These are phyloP conservation scores for Lasiodiplodia gonubiensis DNA, from an alignment of 2,329 filamentous ascomycete genomes.

Conservation along the genomic window DNA sequence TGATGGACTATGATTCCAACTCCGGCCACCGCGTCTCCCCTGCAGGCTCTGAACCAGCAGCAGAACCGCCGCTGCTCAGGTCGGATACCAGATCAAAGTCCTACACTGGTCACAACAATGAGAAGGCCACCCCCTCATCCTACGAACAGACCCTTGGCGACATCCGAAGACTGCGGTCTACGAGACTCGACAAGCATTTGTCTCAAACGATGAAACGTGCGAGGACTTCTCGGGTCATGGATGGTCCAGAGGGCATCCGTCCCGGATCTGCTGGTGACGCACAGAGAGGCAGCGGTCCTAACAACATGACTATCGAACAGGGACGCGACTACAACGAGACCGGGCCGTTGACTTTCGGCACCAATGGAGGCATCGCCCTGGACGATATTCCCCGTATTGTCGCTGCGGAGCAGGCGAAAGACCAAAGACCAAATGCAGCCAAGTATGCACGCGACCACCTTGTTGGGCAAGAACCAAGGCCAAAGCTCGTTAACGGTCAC, in stretches of 20 bases:
- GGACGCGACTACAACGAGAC: constrained; percentile 72
- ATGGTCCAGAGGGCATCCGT: constrained; percentile 75
- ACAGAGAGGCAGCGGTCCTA: constrained; percentile 50
- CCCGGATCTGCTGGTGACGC: constrained; percentile 67
- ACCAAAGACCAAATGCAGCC: constrained; percentile 82
- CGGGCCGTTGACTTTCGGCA: constrained; percentile 83
- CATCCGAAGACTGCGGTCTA: constrained; percentile 88
- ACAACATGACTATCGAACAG: constrained; percentile 75
- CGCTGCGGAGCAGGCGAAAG: constrained; percentile 90
- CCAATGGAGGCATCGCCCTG: constrained; percentile 81
- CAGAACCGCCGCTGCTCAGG: constrained; percentile 61
- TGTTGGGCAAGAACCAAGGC: constrained; percentile 69
- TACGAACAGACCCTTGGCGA: constrained; percentile 97
- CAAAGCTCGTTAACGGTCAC: constrained; percentile 72
- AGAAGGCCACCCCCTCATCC: constrained; percentile 65
- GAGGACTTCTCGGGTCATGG: constrained; percentile 88
- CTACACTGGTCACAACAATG: constrained; percentile 65
- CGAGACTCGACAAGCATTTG: constrained; percentile 89
- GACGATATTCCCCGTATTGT: constrained; percentile 97
- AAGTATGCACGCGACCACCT: constrained; percentile 74
- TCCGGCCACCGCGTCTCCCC: constrained; percentile 65
- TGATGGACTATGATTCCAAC: constrained; percentile 69
- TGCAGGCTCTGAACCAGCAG: constrained; percentile 47
- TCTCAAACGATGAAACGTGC: constrained; percentile 92
- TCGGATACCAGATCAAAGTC: constrained; percentile 76